phyloP scores from a whole-genome alignment of 176 grass and related monocot species.

The Pontederia crassipes region DNA sequence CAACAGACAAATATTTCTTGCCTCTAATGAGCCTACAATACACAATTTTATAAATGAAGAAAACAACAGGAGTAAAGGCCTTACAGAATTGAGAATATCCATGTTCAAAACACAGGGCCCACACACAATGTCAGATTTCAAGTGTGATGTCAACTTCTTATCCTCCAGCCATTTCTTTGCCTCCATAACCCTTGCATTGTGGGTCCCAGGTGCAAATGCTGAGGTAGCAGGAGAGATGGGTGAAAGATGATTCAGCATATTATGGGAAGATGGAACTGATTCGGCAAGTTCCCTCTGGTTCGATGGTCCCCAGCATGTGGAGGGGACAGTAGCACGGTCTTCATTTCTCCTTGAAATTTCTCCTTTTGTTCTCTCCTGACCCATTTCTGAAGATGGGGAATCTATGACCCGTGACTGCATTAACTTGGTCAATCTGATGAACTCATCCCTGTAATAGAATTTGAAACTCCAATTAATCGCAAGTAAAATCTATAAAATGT shows the following conservation, averaged over 20 bases:
- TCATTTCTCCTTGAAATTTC: slow-evolving; percentile 20
- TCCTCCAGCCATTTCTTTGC: slow-evolving; percentile 91
- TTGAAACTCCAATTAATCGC: slow-evolving; percentile 6
- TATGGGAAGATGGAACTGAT: slow-evolving; percentile 26
- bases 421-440: slow-evolving; percentile 57
- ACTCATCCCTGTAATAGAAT: slow-evolving; percentile 61
- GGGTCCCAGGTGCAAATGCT: slow-evolving; percentile 40
- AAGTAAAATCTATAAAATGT: neutral
- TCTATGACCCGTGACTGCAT: slow-evolving; percentile 68
- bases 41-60: too few species aligned
- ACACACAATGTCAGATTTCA: neutral
- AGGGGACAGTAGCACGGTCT: slow-evolving; percentile 22
- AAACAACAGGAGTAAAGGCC: neutral
- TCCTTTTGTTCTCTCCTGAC: slow-evolving; percentile 15
- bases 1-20: too few species aligned
- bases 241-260: slow-evolving; percentile 27
- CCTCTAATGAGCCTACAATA: too few species aligned
- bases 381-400: slow-evolving; percentile 12
- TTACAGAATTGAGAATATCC: neutral
- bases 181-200: slow-evolving; percentile 46
- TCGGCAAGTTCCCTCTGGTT: slow-evolving; percentile 21
- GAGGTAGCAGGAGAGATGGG: slow-evolving; percentile 32
- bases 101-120: neutral
- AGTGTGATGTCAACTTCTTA: slow-evolving; percentile 34
- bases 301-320: slow-evolving; percentile 39